These are phyloP conservation scores for Colletotrichum sp. DNA, from an alignment of 2,329 filamentous ascomycete species.

Conservation along the genomic window DNA sequence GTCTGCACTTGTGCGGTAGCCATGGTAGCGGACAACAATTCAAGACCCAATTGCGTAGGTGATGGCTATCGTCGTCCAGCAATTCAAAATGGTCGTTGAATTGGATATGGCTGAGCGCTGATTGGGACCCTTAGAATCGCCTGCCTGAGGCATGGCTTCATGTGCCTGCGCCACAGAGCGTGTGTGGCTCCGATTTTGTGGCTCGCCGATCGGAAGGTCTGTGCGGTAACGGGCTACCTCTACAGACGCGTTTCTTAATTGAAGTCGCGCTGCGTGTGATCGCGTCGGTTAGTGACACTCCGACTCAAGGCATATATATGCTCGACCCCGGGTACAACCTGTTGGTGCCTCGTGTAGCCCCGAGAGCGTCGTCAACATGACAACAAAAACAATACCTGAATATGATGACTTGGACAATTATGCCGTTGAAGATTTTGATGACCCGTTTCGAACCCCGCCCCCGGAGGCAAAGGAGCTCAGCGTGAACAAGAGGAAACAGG, in stretches of 20 bases:
- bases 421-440: slow-evolving; percentile 60
- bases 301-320: not conserved
- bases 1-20: slow-evolving; percentile 36
- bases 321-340: not conserved
- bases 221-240: not conserved
- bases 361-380: not conserved
- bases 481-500: slow-evolving; percentile 51
- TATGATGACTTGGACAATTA: slow-evolving; percentile 78
- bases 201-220: not conserved
- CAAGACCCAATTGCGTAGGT: slow-evolving; percentile 2
- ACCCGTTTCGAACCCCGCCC: slow-evolving; percentile 53
- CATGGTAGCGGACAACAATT: slow-evolving; percentile 18
- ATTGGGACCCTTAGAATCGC: not conserved
- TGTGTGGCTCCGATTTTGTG: not conserved
- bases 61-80: not conserved
- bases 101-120: slow-evolving; percentile 5
- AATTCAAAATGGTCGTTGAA: not conserved
- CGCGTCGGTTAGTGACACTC: not conserved
- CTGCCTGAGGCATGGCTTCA: not conserved
- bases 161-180: not conserved
- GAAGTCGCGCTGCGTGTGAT: not conserved
- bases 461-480: slow-evolving; percentile 36
- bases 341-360: not conserved
- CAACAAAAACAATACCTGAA: slow-evolving; percentile 38
- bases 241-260: not conserved